These are phyloP conservation scores for Leishmania martiniquensis DNA, from an alignment of 208 protist genomes.

Conservation along the genomic window DNA sequence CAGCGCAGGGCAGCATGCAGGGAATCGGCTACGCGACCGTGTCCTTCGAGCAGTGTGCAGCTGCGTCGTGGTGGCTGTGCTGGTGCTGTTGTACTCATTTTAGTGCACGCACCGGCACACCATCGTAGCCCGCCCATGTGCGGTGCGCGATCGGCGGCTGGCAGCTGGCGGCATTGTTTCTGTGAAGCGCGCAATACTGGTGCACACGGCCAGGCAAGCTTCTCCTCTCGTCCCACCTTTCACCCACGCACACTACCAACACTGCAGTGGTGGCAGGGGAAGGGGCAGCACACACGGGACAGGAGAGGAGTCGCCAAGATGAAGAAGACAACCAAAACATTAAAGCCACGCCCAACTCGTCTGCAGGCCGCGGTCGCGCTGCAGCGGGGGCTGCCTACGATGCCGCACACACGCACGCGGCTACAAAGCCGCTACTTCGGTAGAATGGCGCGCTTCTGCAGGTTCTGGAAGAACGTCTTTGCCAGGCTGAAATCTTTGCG, in stretches of 20 bases:
- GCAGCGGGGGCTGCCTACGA: background rate
- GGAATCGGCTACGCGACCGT: background rate
- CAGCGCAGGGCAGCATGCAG: background rate
- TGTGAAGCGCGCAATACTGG: background rate
- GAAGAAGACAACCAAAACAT: background rate
- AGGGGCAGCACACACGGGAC: background rate
- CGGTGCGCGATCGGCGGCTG: background rate
- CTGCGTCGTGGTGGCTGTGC: background rate
- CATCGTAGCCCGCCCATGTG: background rate
- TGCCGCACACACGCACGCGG: background rate
- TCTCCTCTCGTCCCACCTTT: background rate
- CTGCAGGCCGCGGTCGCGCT: background rate
- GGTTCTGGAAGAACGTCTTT: conserved; percentile 36
- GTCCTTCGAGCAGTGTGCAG: background rate
- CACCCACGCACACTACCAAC: background rate
- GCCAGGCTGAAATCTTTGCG: conserved; percentile 42
- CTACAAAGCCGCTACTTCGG: background rate
- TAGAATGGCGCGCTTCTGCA: conserved; percentile 10
- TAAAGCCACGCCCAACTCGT: background rate
- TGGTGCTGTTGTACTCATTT: background rate
- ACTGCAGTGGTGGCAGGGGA: background rate
- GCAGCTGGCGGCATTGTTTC: background rate
- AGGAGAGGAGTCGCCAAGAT: background rate
- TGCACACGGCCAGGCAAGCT: background rate
- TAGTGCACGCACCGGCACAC: background rate